Evolutionary conservation across 2,329 filamentous ascomycete genomes (phyloP), one percentile per base, ranked within the genome.

Genomic region (Ophiostoma sp.): DNA sequence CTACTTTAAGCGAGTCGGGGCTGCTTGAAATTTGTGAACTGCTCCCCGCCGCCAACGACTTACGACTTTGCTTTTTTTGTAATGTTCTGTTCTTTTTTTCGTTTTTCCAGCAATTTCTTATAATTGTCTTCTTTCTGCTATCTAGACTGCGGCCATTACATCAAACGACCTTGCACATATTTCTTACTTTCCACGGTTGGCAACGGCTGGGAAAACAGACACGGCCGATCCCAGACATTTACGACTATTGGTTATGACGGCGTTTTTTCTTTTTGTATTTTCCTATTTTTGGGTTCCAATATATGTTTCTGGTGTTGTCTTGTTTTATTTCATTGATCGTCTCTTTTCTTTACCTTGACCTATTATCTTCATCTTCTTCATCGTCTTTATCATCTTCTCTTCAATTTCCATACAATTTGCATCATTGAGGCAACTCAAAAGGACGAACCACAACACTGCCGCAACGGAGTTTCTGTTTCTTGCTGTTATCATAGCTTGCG

Each of bases 371-470:
- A 27, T 27, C n/a, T 13, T 3, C 39, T 3, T 41, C 39, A 13
- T 15, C 36, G 1, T 60, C 27, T 62, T 62, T 33, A 15, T 27
- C 5, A 11, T 27, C n/a, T 13, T 27, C n/a, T 31, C 52, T 57
- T 57, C 52, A n/a, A 27, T 57, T 62, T 13, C 33, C 27, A 60
- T 71, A 69, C 33, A 68, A 27, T 44, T 67, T 69, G 62, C 48
- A 71, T 69, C 48, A 68, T 71, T 71, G 70, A 54, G 70, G 70
- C 70, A 70, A 71, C 70, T 70, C 70, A 71, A 71, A 57, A 68
- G 60, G 62, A 54, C 44, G 23, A 57, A 57, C 17, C n/a, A 62
- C 57, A 62, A 33, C 57, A 33, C 57, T 62, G 23, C 27, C 60
- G 60, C 60, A 64, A 33, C 35, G 62, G 54, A 39, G 36, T 64